phyloP scores from a whole-genome alignment of 2,329 filamentous ascomycete species.

The Triangularia verruculosa region DNA sequence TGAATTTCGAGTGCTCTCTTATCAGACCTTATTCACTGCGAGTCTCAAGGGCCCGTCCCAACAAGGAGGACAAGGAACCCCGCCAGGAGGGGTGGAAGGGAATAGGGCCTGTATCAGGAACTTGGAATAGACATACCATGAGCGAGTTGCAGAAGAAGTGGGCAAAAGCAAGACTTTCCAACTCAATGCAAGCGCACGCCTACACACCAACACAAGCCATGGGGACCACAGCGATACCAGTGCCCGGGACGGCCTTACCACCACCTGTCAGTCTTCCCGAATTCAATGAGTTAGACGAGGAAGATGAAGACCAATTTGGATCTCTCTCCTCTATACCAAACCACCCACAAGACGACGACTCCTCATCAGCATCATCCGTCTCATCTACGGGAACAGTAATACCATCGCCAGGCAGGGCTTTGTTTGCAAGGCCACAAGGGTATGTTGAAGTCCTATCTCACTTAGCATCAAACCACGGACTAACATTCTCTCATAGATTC shows the following conservation, averaged over 20 bases:
- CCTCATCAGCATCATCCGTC: slow-evolving; percentile 76
- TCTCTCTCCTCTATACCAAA: slow-evolving; percentile 30
- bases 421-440: slow-evolving; percentile 71
- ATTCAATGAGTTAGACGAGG: slow-evolving; percentile 34
- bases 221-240: not conserved
- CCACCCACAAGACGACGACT: slow-evolving; percentile 60
- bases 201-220: not conserved
- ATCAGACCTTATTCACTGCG: not conserved
- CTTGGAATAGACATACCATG: slow-evolving; percentile 25
- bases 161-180: slow-evolving; percentile 31
- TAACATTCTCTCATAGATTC: slow-evolving; percentile 36
- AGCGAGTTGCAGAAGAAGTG: slow-evolving; percentile 35
- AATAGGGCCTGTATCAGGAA: not conserved
- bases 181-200: slow-evolving; percentile 16
- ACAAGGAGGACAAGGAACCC: not conserved
- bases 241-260: not conserved
- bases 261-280: slow-evolving; percentile 16
- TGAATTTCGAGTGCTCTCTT: not conserved
- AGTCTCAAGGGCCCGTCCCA: not conserved
- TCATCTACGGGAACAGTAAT: slow-evolving; percentile 92
- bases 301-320: slow-evolving; percentile 32
- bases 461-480: slow-evolving; percentile 6
- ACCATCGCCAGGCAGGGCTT: slow-evolving; percentile 68
- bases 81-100: not conserved
- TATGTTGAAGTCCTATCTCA: slow-evolving; percentile 41